Evolutionary conservation across 352 stramenopile genomes (phyloP), one percentile per base, ranked within the genome.

Genomic region (Globisporangium spiculum): DNA sequence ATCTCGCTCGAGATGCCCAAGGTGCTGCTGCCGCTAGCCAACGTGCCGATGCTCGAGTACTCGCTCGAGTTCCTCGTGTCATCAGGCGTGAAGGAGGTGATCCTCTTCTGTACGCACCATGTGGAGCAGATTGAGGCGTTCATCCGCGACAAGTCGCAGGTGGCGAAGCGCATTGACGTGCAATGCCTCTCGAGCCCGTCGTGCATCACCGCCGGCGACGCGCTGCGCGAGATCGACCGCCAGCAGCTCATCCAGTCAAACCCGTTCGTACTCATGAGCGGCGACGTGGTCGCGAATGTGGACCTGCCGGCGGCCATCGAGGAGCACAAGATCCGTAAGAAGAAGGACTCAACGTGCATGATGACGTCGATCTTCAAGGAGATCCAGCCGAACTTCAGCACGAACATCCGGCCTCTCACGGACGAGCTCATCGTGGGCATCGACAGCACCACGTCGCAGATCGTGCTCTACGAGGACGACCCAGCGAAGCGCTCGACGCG

Each of bases 1-100:
- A 91, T 98, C 65, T 95, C 89, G 61, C 73, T 92, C n/a, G 69
- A 85, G 50, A 73, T 78, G 61, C 94, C 96, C 41, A 98, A 99
- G 77, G 88, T 98, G 24, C 75, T 99, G 24, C 92, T 98, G 48
- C 97, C 97, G 16, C 80, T 99, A 34, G 97, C 97, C 59, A 99
- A 99, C 82, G 91, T 99, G 16, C 89, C 96, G 0, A 93, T 99
- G 79, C 82, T 99, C 65, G 95, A 99, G 76, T 99, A 99, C 77
- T 90, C 95, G 57, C 88, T 99, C 52, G 97, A 99, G 78, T 98
- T 99, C 70, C 84, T 99, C 14, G 92, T 89, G 26, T 86, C 89
- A 18, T 90, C 93, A 22, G 96, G 96, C 67, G 96, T 99, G 3
- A 78, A 98, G 54, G 96, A 99, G 75, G 86, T 99, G 6, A 90